A percentile compares a stretch with the other conserved stretches of the same genome.
phyloP scores from a whole-genome alignment of 257 asterid species.

The Rehmannia glutinosa region DNA sequence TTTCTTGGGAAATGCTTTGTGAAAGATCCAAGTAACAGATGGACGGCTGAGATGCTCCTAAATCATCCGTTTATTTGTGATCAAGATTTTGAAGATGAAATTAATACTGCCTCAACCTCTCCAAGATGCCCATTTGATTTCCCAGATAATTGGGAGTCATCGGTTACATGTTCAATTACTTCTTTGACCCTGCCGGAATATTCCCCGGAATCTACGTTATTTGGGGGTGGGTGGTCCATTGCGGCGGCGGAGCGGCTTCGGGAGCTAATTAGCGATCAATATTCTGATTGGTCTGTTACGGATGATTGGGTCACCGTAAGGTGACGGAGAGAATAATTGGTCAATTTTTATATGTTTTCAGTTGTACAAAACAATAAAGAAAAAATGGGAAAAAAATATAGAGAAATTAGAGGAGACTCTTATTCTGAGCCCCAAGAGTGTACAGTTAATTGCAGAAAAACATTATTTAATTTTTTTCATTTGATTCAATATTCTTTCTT shows the following conservation, averaged over 20 bases:
- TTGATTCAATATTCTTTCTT: neutral
- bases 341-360: neutral
- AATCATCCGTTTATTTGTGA: slow-evolving; percentile 29
- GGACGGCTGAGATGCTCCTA: slow-evolving; percentile 60
- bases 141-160: slow-evolving; percentile 25
- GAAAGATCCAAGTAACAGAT: slow-evolving; percentile 32
- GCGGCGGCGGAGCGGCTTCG: slow-evolving; percentile 44
- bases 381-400: neutral
- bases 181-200: slow-evolving; percentile 35
- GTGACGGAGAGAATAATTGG: slow-evolving; percentile 19
- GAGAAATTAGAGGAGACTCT: neutral
- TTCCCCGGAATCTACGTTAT: slow-evolving; percentile 1
- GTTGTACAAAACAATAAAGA: neutral
- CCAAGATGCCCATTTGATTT: slow-evolving; percentile 43
- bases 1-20: slow-evolving; percentile 33
- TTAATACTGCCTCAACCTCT: slow-evolving; percentile 11
- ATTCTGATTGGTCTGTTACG: slow-evolving; percentile 38
- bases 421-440: too few relatives aligned
- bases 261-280: slow-evolving; percentile 19
- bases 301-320: slow-evolving; percentile 64
- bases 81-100: slow-evolving; percentile 10
- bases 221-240: slow-evolving; percentile 13
- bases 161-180: slow-evolving; percentile 35
- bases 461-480: slow-evolving; percentile 5
- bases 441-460: slow-evolving; percentile 15